These are phyloP conservation scores for Phytophthora hybrid DNA, from an alignment of 352 stramenopile species.

Conservation along the genomic window DNA sequence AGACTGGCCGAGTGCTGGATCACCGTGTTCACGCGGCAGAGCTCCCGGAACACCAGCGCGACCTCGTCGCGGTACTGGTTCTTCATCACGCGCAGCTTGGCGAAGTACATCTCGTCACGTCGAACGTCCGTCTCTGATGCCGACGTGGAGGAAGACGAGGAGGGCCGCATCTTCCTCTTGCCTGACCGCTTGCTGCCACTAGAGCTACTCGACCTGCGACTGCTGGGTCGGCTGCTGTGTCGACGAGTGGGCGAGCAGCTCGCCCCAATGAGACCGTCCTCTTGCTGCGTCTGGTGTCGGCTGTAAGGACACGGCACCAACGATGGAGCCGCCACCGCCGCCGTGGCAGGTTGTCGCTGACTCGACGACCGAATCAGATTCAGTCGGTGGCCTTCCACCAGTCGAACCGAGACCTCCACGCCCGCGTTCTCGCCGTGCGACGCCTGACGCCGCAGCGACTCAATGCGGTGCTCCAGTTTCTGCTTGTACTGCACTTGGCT, in stretches of 20 bases:
- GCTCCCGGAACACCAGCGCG: conserved; percentile 79
- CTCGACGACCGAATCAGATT: conserved; percentile 32
- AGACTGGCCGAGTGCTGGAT: conserved; percentile 83
- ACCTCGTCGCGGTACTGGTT: conserved; percentile 83
- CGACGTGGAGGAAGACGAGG: conserved; percentile 2
- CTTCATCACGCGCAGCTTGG: conserved; percentile 75
- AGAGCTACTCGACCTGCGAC: conserved; percentile 18
- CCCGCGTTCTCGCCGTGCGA: conserved; percentile 44
- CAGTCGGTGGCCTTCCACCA: conserved; percentile 39
- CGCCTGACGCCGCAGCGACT: conserved; percentile 66
- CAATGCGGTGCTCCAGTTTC: conserved; percentile 71
- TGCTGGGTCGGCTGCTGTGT: conserved; percentile 20
- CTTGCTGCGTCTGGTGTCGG: conserved; percentile 14
- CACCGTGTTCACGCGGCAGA: conserved; percentile 83
- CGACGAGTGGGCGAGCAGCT: conserved; percentile 16
- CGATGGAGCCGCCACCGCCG: neutral
- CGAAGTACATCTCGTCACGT: conserved; percentile 74
- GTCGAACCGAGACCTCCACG: conserved; percentile 27
- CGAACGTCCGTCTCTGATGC: conserved; percentile 8
- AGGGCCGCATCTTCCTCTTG: conserved; percentile 39
- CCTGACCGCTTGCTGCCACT: conserved; percentile 33
- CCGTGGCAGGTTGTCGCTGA: neutral
- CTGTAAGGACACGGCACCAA: conserved; percentile 28
- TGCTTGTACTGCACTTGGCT: conserved; percentile 78
- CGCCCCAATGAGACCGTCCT: conserved; percentile 7